Base-by-base conservation (phyloP, 371 early-diverging fungal species). In the Cokeromyces recurvatus region DNA sequence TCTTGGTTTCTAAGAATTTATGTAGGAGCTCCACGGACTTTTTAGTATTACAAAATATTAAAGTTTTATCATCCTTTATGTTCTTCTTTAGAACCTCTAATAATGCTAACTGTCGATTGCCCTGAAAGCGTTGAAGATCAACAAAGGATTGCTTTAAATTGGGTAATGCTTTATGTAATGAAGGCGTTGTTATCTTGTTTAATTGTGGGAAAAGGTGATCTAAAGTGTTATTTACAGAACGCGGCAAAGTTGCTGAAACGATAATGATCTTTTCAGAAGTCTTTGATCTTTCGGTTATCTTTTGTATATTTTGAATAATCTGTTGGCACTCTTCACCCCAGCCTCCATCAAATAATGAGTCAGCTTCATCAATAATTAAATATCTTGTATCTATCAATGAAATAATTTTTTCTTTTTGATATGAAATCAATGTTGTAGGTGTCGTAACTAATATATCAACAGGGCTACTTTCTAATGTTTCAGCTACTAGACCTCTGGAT, bases 301-400 rank as follows among this genome's bases (percentile, higher is more conserved):
- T 24, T 19, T 48, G 45, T 3, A 65, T 41, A 6, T 46, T 41
- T 43, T 64, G 34, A 22, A 66, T 48, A 20, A 70, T 62, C 7
- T 50, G 34, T 32, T 53, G 36, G 32, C 77, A 68, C 34, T 91
- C 90, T 2, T 81, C 73, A 23, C 77, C 82, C 68, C 92, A 93
- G 20, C 86, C 86, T 19, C 77, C 74, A 66, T 90, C 92, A 68
- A 94, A 87, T 67, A 96, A 64, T 0, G 95, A 88, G 66, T 96
- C 97, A 0, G 94, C 94, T 71, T 96, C 97, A 59, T 96, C 97
- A 15, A 95, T 79, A 4, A 92, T 85, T 20, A 96, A 47, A 40
- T 81, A 78, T 3, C 66, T 62, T 8, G 84, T 57, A 12, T 82
- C 77, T 1, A 74, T 55, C 0, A 91, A 62, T 3, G 80, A 72